Base-by-base conservation (phyloP, 495 filamentous ascomycete genomes). In the Annulohypoxylon moriforme region DNA sequence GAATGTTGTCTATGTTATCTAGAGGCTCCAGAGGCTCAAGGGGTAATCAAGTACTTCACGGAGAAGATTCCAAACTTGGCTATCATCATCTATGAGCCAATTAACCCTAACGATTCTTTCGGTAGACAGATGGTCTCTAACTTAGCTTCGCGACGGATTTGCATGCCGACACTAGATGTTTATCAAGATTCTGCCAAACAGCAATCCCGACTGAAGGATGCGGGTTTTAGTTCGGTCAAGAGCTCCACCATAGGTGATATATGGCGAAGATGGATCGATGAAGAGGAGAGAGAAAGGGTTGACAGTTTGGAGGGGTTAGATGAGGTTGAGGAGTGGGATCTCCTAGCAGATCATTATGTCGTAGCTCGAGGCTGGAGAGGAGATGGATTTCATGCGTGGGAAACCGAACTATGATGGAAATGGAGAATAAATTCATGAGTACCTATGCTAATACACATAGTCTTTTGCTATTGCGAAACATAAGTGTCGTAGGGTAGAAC, bases 1-100 rank as follows among this genome's bases (percentile, higher is more conserved):
- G 96, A 99, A 79, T 98, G 95, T 83, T 98, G 96, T 80, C 85
- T 99, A 24, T 90, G 94, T 69, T 99, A 99, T 77, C 86, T 99
- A 1, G 84, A 89, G 0, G 85, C 90, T 0, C 64, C 82, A 0
- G 84, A 88, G 31, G 91, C 93, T 1, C 81, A 82, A 47, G 76
- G 80, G 11, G 88, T 96, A 10, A 81, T 97, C n/a, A 69, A 83
- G 22, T 90, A 88, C 75, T 93, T 97, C 71, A 84, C 87, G 3
- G 78, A 84, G 14, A 80, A 70, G 42, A 82, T 92, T 53, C 81
- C 85, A 57, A 77, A 86, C 4, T 75, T 94, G 0, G 89, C 87
- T 0, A 70, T 97, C 4, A 79, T 97, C 29, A 76, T 99, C 34
- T 99, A 99, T 82, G 96, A 99, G 76, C 96, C 96, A 0, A 90